phyloP scores from a whole-genome alignment of 192 early-diverging fungal species.

The Jimgerdemannia lactiflua region DNA sequence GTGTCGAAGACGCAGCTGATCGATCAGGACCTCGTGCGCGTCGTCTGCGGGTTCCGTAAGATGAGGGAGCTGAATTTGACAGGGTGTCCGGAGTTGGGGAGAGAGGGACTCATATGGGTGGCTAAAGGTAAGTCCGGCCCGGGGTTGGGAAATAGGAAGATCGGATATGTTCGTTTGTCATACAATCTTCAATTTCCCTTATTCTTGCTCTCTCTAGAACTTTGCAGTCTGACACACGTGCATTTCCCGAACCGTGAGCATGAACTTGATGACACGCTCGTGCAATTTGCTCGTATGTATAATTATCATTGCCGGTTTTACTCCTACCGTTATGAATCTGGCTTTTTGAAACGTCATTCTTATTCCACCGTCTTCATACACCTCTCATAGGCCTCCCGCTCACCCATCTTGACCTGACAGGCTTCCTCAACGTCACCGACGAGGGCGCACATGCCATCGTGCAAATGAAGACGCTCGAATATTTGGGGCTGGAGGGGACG shows the following conservation, averaged over 20 bases:
- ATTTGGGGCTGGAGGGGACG: constrained; percentile 42
- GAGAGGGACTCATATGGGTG: constrained; percentile 1
- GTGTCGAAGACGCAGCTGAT: constrained; percentile 13
- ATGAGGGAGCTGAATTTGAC: constrained; percentile 8
- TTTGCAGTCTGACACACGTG: constrained; percentile 28
- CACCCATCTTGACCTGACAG: constrained; percentile 37
- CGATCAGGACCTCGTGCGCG: constrained; percentile 11
- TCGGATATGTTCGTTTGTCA: no score
- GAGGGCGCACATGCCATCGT: constrained; percentile 29
- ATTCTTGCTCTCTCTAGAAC: constrained; percentile 11
- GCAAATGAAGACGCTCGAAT: constrained; percentile 31
- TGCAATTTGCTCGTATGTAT: constrained; percentile 27
- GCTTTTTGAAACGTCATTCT: neutral
- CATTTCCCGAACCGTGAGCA: constrained; percentile 50
- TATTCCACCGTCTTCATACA: neutral
- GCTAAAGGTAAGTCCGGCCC: constrained; percentile 9
- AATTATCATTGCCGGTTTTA: no score
- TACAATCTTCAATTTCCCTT: constrained; percentile 2
- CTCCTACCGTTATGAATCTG: no score
- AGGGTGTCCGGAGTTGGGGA: constrained; percentile 10
- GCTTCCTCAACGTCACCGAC: constrained; percentile 41
- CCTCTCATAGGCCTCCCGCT: constrained; percentile 39
- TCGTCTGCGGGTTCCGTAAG: neutral
- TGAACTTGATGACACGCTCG: constrained; percentile 38
- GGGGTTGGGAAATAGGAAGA: neutral